Evolutionary conservation across 2,329 filamentous ascomycete genomes (phyloP).

Genomic region (Hymenoscyphus linearis): DNA sequence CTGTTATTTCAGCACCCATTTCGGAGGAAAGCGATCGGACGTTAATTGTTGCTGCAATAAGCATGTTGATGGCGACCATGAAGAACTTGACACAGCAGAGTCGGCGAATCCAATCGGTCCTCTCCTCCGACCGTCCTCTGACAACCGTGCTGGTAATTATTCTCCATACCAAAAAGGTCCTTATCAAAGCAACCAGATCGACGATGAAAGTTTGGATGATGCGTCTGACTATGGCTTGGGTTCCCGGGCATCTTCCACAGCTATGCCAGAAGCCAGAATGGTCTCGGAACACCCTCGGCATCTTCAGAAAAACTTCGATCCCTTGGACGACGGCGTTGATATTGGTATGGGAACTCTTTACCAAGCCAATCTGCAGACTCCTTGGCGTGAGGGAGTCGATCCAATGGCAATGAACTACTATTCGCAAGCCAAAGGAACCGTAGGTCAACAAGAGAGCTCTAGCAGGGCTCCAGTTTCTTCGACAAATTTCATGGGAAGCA

Average conservation of each 20-base stretch:
- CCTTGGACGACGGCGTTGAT: background rate
- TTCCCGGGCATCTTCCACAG: background rate
- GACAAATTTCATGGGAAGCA: background rate
- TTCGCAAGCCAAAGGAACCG: background rate
- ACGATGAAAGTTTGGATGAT: background rate
- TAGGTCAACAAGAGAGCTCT: background rate
- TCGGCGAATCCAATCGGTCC: background rate
- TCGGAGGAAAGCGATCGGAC: background rate
- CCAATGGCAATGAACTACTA: background rate
- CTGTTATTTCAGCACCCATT: background rate
- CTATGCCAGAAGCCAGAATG: background rate
- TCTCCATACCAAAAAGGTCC: background rate
- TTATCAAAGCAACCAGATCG: background rate
- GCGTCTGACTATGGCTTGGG: background rate
- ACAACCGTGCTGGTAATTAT: background rate
- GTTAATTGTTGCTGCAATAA: background rate
- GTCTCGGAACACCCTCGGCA: background rate
- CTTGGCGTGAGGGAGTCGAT: background rate
- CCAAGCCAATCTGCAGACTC: background rate
- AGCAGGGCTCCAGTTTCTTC: background rate
- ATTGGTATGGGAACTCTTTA: background rate
- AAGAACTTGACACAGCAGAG: background rate
- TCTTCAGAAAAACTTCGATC: background rate
- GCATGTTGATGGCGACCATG: background rate
- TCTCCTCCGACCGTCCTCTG: background rate